Conservation (phyloP, 257 asterid species). For the Gentiana macrophylla region DNA sequence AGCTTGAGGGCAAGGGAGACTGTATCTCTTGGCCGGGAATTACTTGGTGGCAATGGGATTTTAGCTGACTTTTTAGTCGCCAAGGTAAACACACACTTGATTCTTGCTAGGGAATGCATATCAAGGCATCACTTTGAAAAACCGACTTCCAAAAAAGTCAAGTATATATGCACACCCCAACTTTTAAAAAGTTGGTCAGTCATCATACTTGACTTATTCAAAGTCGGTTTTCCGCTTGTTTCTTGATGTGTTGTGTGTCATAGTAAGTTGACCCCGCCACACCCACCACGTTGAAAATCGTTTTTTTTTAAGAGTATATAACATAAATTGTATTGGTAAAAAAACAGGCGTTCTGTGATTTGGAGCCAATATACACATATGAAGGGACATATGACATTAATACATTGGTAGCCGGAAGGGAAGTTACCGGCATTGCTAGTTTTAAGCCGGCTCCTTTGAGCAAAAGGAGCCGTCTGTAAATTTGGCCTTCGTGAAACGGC, state of each 20-base stretch:
- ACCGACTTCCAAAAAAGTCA: no score
- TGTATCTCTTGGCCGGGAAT: constrained; percentile 76
- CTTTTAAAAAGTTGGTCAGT: no score
- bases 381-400: constrained; percentile 99
- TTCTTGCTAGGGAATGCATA: no score
- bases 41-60: constrained; percentile 91
- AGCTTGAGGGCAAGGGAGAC: constrained; percentile 72
- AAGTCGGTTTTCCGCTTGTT: not conserved
- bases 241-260: not conserved
- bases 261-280: no score
- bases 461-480: constrained; percentile 65
- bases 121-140: no score
- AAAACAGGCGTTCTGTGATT: constrained; percentile 77
- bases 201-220: no score
- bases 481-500: not conserved
- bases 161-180: no score
- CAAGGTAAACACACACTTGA: constrained; percentile 33
- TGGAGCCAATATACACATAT: constrained; percentile 92
- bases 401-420: constrained; percentile 87
- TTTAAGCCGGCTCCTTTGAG: constrained; percentile 51
- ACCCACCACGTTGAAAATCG: no score
- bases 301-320: no score
- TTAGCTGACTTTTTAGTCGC: constrained; percentile 74
- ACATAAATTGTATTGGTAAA: no score
- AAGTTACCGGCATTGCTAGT: constrained; percentile 81